phyloP scores from a whole-genome alignment of 257 asterid genomes.

The Fraxinus quadrangulata region DNA sequence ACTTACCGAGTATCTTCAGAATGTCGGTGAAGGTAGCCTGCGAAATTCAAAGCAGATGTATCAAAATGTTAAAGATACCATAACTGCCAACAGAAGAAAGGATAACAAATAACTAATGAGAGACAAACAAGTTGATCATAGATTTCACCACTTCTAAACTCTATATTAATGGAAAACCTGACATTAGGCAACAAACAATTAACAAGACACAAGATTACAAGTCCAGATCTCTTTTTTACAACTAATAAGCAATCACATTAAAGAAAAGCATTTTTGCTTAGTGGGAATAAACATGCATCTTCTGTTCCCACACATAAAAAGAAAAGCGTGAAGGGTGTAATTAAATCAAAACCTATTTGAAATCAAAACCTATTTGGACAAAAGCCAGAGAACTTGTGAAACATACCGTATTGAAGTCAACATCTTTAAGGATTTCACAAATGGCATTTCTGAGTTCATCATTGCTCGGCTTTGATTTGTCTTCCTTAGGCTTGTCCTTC shows the following conservation, averaged over 20 bases:
- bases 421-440: slow-evolving; percentile 58
- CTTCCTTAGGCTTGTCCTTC: slow-evolving; percentile 47
- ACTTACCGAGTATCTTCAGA: slow-evolving; percentile 81
- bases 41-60: slow-evolving; percentile 27
- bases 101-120: neutral
- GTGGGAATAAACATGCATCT: slow-evolving; percentile 8
- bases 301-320: neutral
- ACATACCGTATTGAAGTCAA: slow-evolving; percentile 70
- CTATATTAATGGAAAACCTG: neutral
- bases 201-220: neutral
- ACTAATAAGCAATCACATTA: neutral
- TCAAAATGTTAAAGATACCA: slow-evolving; percentile 4
- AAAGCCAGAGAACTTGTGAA: slow-evolving; percentile 12
- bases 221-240: neutral
- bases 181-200: neutral
- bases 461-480: slow-evolving; percentile 46
- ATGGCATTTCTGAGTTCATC: slow-evolving; percentile 45
- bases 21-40: slow-evolving; percentile 98
- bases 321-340: neutral
- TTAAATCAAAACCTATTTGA: neutral
- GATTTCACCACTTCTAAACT: slow-evolving; percentile 10
- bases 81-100: neutral
- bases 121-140: slow-evolving; percentile 11
- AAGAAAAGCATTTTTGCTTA: neutral
- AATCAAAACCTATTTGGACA: slow-evolving; percentile 4